Evolutionary conservation across 2,329 filamentous ascomycete species (phyloP), one percentile per base, ranked within the genome.

Genomic region (Talaromyces atroroseus): DNA sequence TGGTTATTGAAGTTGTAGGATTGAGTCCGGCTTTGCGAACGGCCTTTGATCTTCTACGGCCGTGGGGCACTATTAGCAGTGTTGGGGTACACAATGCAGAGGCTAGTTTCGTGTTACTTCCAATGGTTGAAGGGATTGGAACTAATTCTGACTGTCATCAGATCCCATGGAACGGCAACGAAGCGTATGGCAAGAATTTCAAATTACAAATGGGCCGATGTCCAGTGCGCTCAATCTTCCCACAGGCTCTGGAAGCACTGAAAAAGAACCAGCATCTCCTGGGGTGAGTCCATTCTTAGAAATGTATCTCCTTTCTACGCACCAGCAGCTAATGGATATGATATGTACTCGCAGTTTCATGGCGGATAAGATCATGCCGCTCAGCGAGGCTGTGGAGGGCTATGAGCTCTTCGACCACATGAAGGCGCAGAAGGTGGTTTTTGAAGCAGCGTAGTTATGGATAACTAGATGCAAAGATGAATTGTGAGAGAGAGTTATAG

Each of bases 1-100:
- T 89, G 18, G 85, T 94, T 2, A 85, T 96, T 62, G 88, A 92
- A 70, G 86, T 89, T 6, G 88, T 91, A 24, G 88, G 88, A 0
- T 73, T 86, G 59, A 85, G 83, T 54, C 81, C 84, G 38, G 88
- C 88, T 1, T 71, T 91, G 66, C 82, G 79, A 65, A 88, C 85
- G 36, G 87, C 82, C 0, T 90, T 85, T 69, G 86, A 90, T 32
- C 70, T 90, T 18, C 69, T 91, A 56, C 79, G 88, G 53, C 86
- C 87, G 1, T 91, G 85, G 75, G 88, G 88, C 5, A 81, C 80
- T 42, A 88, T 91, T 62, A 86, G 84, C 63, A 89, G 85, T 65
- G 88, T 90, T 58, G 87, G 88, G 4, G 87, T 90, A 32, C 87
- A 90, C 64, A 90, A 88, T 68, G 83, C 78, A 42, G 85, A 88